Evolutionary conservation across 352 stramenopile genomes (phyloP).

Genomic region (Phytophthora rubi): DNA sequence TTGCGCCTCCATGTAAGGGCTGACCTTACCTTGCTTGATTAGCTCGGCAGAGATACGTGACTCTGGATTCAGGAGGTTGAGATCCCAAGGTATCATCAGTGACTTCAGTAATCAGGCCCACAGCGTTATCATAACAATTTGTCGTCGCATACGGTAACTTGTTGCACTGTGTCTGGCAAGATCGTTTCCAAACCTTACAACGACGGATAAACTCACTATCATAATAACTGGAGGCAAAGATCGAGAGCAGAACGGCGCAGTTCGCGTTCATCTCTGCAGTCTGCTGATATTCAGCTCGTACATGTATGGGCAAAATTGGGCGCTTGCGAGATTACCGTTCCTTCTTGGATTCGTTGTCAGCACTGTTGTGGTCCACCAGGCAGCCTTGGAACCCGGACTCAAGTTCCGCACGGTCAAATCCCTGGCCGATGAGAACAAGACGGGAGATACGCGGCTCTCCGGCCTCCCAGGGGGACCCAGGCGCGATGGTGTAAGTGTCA

Average conservation of each 20-base stretch:
- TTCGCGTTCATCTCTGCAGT: neutral
- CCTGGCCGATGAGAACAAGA: constrained; percentile 72
- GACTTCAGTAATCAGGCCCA: constrained; percentile 13
- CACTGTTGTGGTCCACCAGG: constrained; percentile 24
- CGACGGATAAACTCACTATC: constrained; percentile 19
- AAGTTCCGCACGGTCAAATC: constrained; percentile 51
- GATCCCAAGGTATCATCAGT: neutral
- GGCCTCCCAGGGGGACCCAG: constrained; percentile 42
- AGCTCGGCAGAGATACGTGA: neutral
- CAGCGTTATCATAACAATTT: neutral
- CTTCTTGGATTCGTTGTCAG: constrained; percentile 39
- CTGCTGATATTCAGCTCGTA: neutral
- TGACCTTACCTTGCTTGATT: neutral
- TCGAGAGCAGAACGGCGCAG: neutral
- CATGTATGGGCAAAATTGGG: constrained; percentile 9
- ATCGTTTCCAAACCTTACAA: neutral
- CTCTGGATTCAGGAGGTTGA: neutral
- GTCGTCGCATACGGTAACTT: neutral
- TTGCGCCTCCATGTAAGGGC: neutral
- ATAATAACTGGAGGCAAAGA: neutral
- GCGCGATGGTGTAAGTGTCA: constrained; percentile 80
- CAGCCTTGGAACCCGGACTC: constrained; percentile 57
- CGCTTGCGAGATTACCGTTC: constrained; percentile 27
- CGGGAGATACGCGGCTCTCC: constrained; percentile 48
- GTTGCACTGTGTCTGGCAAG: neutral